A percentile compares a stretch with the other conserved stretches of the same genome.
phyloP scores from a whole-genome alignment of 495 filamentous ascomycete genomes.

The Penicillium maclennaniae region DNA sequence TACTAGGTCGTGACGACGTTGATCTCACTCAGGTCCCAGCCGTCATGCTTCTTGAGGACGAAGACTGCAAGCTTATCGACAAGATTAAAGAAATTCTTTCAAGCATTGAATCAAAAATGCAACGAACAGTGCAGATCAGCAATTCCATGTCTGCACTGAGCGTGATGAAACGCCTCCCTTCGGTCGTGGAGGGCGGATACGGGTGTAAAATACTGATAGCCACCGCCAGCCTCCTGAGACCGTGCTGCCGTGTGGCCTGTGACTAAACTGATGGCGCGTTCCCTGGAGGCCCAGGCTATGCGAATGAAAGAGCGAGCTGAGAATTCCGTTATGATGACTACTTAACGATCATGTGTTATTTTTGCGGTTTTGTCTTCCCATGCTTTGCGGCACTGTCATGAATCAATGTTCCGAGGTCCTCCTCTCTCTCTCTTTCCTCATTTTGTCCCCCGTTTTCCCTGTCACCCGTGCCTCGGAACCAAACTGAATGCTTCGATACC shows the following conservation, averaged over 20 bases:
- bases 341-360: conserved; percentile 25
- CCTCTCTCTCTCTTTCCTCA: background rate
- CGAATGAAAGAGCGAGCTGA: conserved; percentile 73
- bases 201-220: conserved; percentile 82
- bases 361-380: background rate
- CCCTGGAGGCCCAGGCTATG: conserved; percentile 78
- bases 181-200: conserved; percentile 65
- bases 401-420: conserved; percentile 4
- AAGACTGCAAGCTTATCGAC: conserved; percentile 80
- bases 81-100: conserved; percentile 81
- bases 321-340: conserved; percentile 51
- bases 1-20: conserved; percentile 77
- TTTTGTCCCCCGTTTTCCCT: conserved; percentile 2
- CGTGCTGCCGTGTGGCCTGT: conserved; percentile 95
- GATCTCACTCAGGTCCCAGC: conserved; percentile 74
- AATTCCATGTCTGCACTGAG: conserved; percentile 48
- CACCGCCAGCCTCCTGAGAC: conserved; percentile 85
- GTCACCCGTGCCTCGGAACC: background rate
- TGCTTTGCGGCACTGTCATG: conserved; percentile 11
- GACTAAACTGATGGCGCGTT: conserved; percentile 81
- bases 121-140: conserved; percentile 46
- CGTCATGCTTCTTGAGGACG: conserved; percentile 87
- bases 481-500: conserved; percentile 15
- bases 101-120: conserved; percentile 78
- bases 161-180: conserved; percentile 51